These are phyloP conservation scores for Podaxis pistillaris DNA, from an alignment of 768 basidiomycete genomes.

Conservation along the genomic window DNA sequence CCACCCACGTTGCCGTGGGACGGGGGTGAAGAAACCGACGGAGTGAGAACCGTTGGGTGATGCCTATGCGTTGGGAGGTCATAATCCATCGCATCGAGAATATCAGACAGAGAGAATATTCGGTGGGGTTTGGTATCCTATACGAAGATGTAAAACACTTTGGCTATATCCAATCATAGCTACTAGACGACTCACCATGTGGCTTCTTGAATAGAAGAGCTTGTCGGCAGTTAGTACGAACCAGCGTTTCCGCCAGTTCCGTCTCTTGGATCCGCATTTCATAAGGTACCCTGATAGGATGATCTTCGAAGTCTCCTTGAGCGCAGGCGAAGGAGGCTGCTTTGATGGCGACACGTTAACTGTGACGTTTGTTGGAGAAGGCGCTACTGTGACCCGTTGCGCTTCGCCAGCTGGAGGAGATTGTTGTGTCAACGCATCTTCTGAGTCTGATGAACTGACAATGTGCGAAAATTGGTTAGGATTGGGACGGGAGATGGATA, in stretches of 20 bases:
- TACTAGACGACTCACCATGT: conserved; percentile 72
- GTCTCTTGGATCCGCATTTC: conserved; percentile 93
- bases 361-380: conserved; percentile 17
- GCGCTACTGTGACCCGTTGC: conserved; percentile 1
- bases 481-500: conserved; percentile 49
- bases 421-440: conserved; percentile 43
- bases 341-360: conserved; percentile 29
- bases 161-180: background rate
- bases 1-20: background rate
- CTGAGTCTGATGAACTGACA: conserved; percentile 78
- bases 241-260: conserved; percentile 97
- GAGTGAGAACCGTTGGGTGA: conserved; percentile 32
- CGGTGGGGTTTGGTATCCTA: conserved; percentile 92
- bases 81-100: conserved; percentile 91
- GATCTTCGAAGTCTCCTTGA: conserved; percentile 68
- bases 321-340: conserved; percentile 12
- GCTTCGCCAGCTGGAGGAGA: background rate
- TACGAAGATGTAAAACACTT: conserved; percentile 3
- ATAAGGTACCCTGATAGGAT: conserved; percentile 90
- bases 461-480: conserved; percentile 36
- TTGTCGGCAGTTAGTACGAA: conserved; percentile 90
- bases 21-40: conserved; percentile 34
- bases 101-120: conserved; percentile 77
- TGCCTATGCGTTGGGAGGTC: conserved; percentile 59
- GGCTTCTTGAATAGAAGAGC: conserved; percentile 85